Base-by-base conservation (phyloP, 768 basidiomycete genomes). In the Pisolithus orientalis region DNA sequence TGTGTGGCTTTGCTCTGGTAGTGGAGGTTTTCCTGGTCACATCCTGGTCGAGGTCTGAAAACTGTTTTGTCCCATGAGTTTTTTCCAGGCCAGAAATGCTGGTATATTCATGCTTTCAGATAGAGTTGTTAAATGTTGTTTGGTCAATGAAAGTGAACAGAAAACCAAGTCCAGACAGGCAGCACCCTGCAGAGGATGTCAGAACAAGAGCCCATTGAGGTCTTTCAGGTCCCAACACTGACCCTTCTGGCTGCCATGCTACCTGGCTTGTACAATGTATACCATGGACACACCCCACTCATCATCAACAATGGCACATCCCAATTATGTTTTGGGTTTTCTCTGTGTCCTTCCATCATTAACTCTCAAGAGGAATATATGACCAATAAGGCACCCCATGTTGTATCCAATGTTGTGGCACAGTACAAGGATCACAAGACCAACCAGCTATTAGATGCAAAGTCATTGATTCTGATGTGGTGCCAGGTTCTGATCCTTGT, bases 241-340 rank as follows among this genome's bases (percentile, higher is more conserved):
- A 56, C 53, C 50, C 60, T 56, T 42, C 78, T 76, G 10, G 57
- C 64, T 3, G 64, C 73, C 14, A 64, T 69, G 1, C 59, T 58
- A 5, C 69, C 72, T 5, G 74, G 74, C 42, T 70, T 78, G 11
- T 89, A 87, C 57, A 70, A 77, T 44, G 50, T 58, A 17, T 75
- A 82, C 62, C 78, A 80, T 37, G 68, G 62, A 9, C 69, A 74
- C 40, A 82, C 80, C 0, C 87, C 91, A 0, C 80, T 94, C 54
- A 77, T 92, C 59, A 87, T 94, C 59, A 92, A 95, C 76, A 94
- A 94, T 59, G 93, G 94, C 54, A 82, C 93, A 6, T 88, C 85
- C 31, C 80, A 72, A 46, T 73, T 94, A 39, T 81, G 91, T 47
- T 95, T 87, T 70, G 93, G 92, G 13, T 95, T 92, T 68, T 81